Conservation (phyloP, 495 filamentous ascomycete species). For the Tetracladium setigerum region DNA sequence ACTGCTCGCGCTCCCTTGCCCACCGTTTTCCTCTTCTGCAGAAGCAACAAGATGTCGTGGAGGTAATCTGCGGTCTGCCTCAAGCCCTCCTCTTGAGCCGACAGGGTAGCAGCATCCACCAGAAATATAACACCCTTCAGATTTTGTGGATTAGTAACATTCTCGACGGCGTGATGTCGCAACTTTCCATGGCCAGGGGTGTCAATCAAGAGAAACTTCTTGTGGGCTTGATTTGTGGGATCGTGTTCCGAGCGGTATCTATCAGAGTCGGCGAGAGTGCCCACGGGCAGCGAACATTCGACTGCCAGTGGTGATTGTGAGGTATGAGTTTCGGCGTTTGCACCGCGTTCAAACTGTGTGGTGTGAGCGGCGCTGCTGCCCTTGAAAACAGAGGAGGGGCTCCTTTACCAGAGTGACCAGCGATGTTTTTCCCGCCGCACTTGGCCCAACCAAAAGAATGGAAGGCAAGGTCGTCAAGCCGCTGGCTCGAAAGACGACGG, state of each 20-base stretch:
- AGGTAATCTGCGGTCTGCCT: slow-evolving; percentile 69
- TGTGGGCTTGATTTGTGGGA: slow-evolving; percentile 53
- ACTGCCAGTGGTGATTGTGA: slow-evolving; percentile 69
- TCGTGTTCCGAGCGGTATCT: slow-evolving; percentile 66
- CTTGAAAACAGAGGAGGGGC: too few species aligned
- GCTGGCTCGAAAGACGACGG: slow-evolving; percentile 58
- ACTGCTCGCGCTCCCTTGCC: slow-evolving; percentile 47
- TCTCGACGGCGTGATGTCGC: slow-evolving; percentile 48
- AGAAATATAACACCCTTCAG: slow-evolving; percentile 79
- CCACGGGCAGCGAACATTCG: slow-evolving; percentile 62
- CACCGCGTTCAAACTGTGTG: slow-evolving; percentile 29
- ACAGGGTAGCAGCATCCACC: slow-evolving; percentile 73
- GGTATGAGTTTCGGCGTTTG: slow-evolving; percentile 58
- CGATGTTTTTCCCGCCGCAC: slow-evolving; percentile 80
- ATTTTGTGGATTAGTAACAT: slow-evolving; percentile 41
- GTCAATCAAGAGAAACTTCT: slow-evolving; percentile 72
- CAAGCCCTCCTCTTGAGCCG: slow-evolving; percentile 38
- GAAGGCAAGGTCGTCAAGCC: slow-evolving; percentile 64
- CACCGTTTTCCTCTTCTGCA: slow-evolving; percentile 66
- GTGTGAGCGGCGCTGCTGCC: too few species aligned
- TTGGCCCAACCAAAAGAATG: slow-evolving; percentile 80
- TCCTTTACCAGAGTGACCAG: slow-evolving; percentile 73
- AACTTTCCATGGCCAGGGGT: slow-evolving; percentile 95
- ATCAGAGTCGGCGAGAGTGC: slow-evolving; percentile 52
- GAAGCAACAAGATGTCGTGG: slow-evolving; percentile 70